These are phyloP conservation scores for Mycena pura DNA, from an alignment of 768 basidiomycete species.

Conservation along the genomic window DNA sequence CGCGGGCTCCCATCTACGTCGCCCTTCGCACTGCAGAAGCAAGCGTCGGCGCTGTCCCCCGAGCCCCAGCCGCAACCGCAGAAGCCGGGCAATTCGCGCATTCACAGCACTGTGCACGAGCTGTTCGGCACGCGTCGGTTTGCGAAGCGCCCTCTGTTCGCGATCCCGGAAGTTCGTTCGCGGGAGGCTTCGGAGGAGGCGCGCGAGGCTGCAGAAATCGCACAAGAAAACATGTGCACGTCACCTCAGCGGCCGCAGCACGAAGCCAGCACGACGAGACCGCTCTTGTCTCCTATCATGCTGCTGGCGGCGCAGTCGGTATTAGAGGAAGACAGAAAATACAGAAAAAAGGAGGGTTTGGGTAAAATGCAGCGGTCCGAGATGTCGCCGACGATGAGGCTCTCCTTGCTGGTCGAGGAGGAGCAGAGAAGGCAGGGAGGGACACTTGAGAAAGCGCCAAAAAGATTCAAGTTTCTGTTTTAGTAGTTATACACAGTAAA, in stretches of 20 bases:
- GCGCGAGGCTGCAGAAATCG: not conserved
- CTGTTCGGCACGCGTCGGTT: slow-evolving; percentile 11
- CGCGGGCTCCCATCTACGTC: not conserved
- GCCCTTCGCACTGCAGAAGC: not conserved
- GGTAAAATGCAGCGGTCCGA: not conserved
- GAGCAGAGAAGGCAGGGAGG: not conserved
- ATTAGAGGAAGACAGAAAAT: slow-evolving; percentile 12
- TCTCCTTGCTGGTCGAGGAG: not conserved
- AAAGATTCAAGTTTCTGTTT: too few species aligned
- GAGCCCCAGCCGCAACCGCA: not conserved
- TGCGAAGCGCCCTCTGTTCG: slow-evolving; percentile 1
- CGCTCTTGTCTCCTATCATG: slow-evolving; percentile 10
- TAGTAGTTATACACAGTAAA: too few species aligned
- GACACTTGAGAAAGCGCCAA: too few species aligned
- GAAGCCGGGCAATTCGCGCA: not conserved
- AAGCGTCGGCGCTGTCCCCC: not conserved
- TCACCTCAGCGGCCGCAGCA: not conserved
- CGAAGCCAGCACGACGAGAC: not conserved
- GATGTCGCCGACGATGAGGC: slow-evolving; percentile 13
- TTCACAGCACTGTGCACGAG: slow-evolving; percentile 7
- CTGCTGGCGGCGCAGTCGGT: slow-evolving; percentile 23
- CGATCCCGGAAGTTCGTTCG: slow-evolving; percentile 10
- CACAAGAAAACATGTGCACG: not conserved
- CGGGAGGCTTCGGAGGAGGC: not conserved
- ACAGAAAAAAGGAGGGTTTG: slow-evolving; percentile 17